A percentile compares a stretch with the other conserved stretches of the same genome.
phyloP scores from a whole-genome alignment of 352 stramenopile species.

The Phytophthora cryptogea region DNA sequence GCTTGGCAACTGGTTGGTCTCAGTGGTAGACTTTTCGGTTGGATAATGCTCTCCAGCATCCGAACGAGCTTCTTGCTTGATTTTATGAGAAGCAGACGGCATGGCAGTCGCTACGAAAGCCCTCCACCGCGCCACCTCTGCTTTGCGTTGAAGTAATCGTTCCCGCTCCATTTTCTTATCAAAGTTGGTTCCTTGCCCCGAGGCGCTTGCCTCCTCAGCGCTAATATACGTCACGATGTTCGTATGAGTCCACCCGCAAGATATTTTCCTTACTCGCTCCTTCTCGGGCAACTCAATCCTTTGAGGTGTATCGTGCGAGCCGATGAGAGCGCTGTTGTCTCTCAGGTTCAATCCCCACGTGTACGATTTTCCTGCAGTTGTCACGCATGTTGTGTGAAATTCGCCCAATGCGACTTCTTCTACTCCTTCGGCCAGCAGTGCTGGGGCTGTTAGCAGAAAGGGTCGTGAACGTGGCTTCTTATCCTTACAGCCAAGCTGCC shows the following conservation, averaged over 20 bases:
- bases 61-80: background rate
- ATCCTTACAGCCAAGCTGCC: constrained; percentile 71
- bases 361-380: constrained; percentile 45
- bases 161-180: constrained; percentile 37
- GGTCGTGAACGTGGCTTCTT: constrained; percentile 46
- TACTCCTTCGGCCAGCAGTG: constrained; percentile 52
- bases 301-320: constrained; percentile 40
- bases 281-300: constrained; percentile 36
- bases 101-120: constrained; percentile 14
- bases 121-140: constrained; percentile 31
- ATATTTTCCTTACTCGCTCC: constrained; percentile 49
- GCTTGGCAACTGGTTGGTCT: background rate
- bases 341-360: constrained; percentile 70
- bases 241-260: constrained; percentile 72
- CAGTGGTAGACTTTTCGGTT: background rate
- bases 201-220: constrained; percentile 21
- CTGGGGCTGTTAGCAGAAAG: constrained; percentile 44
- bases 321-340: constrained; percentile 43
- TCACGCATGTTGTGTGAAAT: constrained; percentile 74
- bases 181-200: constrained; percentile 31
- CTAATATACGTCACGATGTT: constrained; percentile 55
- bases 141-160: constrained; percentile 28
- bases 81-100: constrained; percentile 6
- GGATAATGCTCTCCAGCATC: background rate
- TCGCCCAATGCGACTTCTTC: constrained; percentile 67